These are phyloP conservation scores for Candida koratica DNA, from an alignment of 805 yeast species.

Conservation along the genomic window DNA sequence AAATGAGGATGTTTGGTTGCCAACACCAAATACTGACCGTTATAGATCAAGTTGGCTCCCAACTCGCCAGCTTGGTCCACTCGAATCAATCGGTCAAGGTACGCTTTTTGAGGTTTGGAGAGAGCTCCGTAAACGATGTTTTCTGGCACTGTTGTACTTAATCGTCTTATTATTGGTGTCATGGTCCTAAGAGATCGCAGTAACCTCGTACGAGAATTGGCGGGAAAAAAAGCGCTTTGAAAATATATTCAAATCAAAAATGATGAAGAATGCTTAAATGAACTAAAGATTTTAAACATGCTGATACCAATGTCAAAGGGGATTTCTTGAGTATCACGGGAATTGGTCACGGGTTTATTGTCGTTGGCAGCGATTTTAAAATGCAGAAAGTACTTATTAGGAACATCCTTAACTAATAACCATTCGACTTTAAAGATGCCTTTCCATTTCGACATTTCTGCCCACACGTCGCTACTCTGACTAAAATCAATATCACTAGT, in stretches of 20 bases:
- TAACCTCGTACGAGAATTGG: too few relatives aligned
- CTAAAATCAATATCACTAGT: constrained; percentile 31
- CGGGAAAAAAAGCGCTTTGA: too few relatives aligned
- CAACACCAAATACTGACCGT: constrained; percentile 81
- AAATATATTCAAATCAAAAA: constrained; percentile 13
- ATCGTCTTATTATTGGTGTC: too few relatives aligned
- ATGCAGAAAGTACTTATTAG: constrained; percentile 45
- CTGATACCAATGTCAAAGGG: constrained; percentile 46
- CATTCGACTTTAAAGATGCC: constrained; percentile 53
- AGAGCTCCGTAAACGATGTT: constrained; percentile 35
- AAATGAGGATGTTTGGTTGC: constrained; percentile 67
- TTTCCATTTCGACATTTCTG: constrained; percentile 45
- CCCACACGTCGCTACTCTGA: constrained; percentile 44
- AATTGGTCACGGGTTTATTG: constrained; percentile 50
- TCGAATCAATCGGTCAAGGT: constrained; percentile 68
- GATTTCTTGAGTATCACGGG: constrained; percentile 60
- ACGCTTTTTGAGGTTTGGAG: constrained; percentile 61
- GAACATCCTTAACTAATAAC: constrained; percentile 48
- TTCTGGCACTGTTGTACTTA: too few relatives aligned
- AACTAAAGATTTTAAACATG: constrained; percentile 43
- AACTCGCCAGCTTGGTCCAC: constrained; percentile 98
- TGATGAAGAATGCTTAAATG: constrained; percentile 16
- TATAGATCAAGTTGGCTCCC: constrained; percentile 90
- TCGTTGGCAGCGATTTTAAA: constrained; percentile 45
- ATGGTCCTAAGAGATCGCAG: too few relatives aligned